Evolutionary conservation across 169 alveolate genomes (phyloP).

Genomic region (Cryptosporidium bovis): DNA sequence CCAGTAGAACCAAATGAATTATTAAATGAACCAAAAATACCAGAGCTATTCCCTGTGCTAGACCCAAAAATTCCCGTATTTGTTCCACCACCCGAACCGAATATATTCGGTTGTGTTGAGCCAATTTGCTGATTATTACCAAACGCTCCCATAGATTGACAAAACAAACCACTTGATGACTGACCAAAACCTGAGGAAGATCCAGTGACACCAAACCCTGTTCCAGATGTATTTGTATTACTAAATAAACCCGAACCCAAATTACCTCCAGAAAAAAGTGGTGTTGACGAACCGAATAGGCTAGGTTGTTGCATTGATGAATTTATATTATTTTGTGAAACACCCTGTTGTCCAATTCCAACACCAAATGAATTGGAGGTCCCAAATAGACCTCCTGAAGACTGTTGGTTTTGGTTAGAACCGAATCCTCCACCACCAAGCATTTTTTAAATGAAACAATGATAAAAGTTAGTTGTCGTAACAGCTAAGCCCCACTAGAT

Average conservation of each 20-base stretch:
- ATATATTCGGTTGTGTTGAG: slow-evolving; percentile 42
- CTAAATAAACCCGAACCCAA: slow-evolving; percentile 39
- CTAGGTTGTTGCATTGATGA: slow-evolving; percentile 15
- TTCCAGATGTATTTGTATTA: slow-evolving; percentile 13
- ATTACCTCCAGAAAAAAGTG: slow-evolving; percentile 46
- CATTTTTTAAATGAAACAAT: slow-evolving; percentile 12
- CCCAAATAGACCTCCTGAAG: slow-evolving; percentile 70
- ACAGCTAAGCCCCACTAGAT: slow-evolving; percentile 62
- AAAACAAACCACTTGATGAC: slow-evolving; percentile 53
- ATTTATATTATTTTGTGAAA: slow-evolving; percentile 21
- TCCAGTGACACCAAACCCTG: slow-evolving; percentile 29
- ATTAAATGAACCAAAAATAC: slow-evolving; percentile 51
- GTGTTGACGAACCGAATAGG: slow-evolving; percentile 45
- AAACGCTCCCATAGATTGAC: slow-evolving; percentile 67
- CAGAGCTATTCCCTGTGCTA: slow-evolving; percentile 2
- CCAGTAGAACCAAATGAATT: slow-evolving; percentile 69
- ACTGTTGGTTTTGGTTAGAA: slow-evolving; percentile 55
- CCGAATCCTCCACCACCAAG: slow-evolving; percentile 74
- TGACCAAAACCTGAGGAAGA: slow-evolving; percentile 51
- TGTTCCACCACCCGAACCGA: slow-evolving; percentile 19
- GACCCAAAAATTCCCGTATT: slow-evolving; percentile 59
- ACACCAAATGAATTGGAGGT: slow-evolving; percentile 48
- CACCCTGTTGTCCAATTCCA: slow-evolving; percentile 71
- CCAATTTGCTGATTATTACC: slow-evolving; percentile 39
- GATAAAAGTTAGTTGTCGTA: slow-evolving; percentile 34